Base-by-base conservation (phyloP, 169 alveolate species). In the Theileria parva region DNA sequence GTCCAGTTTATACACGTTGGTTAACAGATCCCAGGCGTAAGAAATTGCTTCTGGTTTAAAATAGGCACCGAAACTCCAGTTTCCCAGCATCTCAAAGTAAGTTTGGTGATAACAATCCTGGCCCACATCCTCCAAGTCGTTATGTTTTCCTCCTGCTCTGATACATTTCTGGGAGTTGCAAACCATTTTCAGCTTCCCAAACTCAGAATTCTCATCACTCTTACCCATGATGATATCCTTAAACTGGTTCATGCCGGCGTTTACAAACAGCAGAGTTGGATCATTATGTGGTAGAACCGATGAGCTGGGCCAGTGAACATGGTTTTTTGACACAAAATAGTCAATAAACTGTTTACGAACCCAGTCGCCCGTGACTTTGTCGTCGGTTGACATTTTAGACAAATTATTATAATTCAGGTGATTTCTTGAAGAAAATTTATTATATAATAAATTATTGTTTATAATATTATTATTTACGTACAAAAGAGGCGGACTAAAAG, bases 51-150 rank as follows among this genome's bases (percentile, higher is more conserved):
- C 98, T 70, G 91, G 91, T 83, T 96, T 96, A 88, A 96, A 95
- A 77, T 95, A 96, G 92, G 95, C 98, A 9, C 99, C 99, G 69
- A 96, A 96, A 75, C 97, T 92, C 99, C 99, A 96, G 83, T 95
- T 95, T 48, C 99, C 98, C n/a, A 96, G 92, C 99, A 96, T 96
- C 89, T 96, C 99, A 84, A 96, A 96, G 78, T 95, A 96, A 12
- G 99, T 96, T 79, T 96, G 97, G 91, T 96, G 99, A 86, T 96
- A 96, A 70, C 93, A 96, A 75, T 96, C 99, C 77, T 93, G 93
- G 12, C 98, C 98, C n/a, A 96, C 98, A 83, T 96, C 98, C 73
- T 95, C 99, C 51, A 91, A 80, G 75, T 91, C 95, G 76, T 92
- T 92, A 78, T 92, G 95, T 77, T 92, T 92, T 2, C 97, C 97